phyloP scores from a whole-genome alignment of 257 asterid genomes.

The Craterostigma plantagineum region DNA sequence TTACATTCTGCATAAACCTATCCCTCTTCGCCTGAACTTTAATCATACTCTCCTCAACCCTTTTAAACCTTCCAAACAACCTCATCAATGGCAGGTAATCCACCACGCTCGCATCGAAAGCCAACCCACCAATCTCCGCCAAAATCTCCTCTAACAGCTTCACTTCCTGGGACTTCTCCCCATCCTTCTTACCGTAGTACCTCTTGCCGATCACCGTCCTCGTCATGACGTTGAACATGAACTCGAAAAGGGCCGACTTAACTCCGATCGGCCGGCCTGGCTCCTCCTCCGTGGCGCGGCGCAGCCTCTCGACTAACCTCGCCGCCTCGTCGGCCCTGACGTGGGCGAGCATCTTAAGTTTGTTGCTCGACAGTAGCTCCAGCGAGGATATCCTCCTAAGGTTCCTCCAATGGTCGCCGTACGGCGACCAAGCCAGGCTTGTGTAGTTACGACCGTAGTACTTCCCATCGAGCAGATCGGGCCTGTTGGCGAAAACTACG shows the following conservation, averaged over 20 bases:
- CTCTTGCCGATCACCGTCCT: slow-evolving; percentile 38
- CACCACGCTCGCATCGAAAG: slow-evolving; percentile 31
- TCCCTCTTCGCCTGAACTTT: slow-evolving; percentile 26
- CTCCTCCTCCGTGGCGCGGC: slow-evolving; percentile 4
- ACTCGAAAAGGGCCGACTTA: slow-evolving; percentile 31
- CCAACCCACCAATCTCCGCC: slow-evolving; percentile 21
- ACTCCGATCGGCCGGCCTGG: slow-evolving; percentile 11
- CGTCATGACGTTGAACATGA: slow-evolving; percentile 27
- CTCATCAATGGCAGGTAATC: slow-evolving; percentile 35
- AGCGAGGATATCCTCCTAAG: slow-evolving; percentile 30
- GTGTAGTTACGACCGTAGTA: slow-evolving; percentile 49
- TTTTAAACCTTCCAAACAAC: slow-evolving; percentile 33
- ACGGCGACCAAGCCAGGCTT: slow-evolving; percentile 40
- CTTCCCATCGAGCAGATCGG: slow-evolving; percentile 42
- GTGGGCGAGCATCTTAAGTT: slow-evolving; percentile 17
- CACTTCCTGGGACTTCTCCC: slow-evolving; percentile 21
- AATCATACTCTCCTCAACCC: slow-evolving; percentile 21
- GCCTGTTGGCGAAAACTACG: slow-evolving; percentile 51
- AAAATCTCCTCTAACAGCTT: slow-evolving; percentile 23
- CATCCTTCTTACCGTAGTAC: slow-evolving; percentile 26
- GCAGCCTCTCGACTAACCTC: slow-evolving; percentile 15
- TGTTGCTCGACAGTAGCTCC: slow-evolving; percentile 25
- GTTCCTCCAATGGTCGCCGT: slow-evolving; percentile 59
- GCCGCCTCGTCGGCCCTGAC: slow-evolving; percentile 37
- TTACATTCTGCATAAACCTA: slow-evolving; percentile 30